A percentile compares a stretch with the other conserved stretches of the same genome.
Evolutionary conservation across 2,329 filamentous ascomycete genomes (phyloP).

Genomic region (Fusarium nodosum): DNA sequence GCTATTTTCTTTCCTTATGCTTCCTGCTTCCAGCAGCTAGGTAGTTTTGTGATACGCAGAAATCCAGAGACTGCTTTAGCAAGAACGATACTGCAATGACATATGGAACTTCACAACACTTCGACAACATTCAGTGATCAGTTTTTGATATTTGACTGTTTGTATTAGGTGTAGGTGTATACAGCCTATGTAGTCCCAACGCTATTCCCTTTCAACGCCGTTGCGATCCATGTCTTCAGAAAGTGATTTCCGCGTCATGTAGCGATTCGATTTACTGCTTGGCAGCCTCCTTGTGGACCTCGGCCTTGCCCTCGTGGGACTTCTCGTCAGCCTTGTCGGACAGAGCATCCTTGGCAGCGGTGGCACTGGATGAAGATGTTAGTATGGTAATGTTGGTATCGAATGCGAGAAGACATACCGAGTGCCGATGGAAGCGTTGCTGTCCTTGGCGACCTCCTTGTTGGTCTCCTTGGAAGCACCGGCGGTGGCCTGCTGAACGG

Average conservation of each 20-base stretch:
- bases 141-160: conserved; percentile 7
- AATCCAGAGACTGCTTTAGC: neutral
- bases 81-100: too few species aligned
- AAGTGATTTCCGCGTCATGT: neutral
- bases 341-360: conserved; percentile 64
- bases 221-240: conserved; percentile 1
- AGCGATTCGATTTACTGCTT: neutral
- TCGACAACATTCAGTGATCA: neutral
- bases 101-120: neutral
- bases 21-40: too few species aligned
- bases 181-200: conserved; percentile 18
- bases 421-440: conserved; percentile 64
- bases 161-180: conserved; percentile 23
- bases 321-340: conserved; percentile 63
- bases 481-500: conserved; percentile 68
- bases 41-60: too few species aligned
- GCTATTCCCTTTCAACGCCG: conserved; percentile 31
- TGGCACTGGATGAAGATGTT: conserved; percentile 54
- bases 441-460: conserved; percentile 76
- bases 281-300: conserved; percentile 41
- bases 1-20: too few species aligned
- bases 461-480: conserved; percentile 77
- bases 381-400: conserved; percentile 28
- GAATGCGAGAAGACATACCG: conserved; percentile 59
- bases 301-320: conserved; percentile 58